Evolutionary conservation across 257 asterid genomes (phyloP).

Genomic region (Cordia subcordata): DNA sequence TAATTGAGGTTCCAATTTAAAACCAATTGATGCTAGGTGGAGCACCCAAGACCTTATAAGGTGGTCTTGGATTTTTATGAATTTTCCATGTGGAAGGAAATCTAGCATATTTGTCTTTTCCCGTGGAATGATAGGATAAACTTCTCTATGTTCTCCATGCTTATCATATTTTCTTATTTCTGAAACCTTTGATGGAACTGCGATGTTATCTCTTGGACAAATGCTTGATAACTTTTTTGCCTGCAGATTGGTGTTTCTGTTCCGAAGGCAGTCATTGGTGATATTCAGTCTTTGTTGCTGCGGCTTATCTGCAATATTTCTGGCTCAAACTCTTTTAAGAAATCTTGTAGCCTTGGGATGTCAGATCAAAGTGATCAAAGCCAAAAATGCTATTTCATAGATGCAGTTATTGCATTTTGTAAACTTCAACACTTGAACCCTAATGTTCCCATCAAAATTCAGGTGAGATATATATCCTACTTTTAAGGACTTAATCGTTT

Average conservation of each 20-base stretch:
- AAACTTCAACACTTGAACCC: conserved; percentile 71
- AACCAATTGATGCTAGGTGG: no score
- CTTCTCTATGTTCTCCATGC: no score
- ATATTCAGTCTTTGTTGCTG: conserved; percentile 69
- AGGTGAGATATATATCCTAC: conserved; percentile 50
- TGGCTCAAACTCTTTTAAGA: conserved; percentile 55
- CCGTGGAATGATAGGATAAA: no score
- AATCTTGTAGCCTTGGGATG: conserved; percentile 44
- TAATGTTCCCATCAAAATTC: conserved; percentile 65
- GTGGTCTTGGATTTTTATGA: no score
- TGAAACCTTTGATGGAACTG: not conserved
- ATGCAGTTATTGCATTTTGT: conserved; percentile 87
- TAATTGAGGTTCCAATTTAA: no score
- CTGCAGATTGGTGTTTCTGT: conserved; percentile 50
- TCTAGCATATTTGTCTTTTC: no score
- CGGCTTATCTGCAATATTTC: conserved; percentile 78
- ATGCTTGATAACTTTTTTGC: conserved; percentile 16
- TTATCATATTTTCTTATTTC: no score
- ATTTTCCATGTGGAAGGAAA: no score
- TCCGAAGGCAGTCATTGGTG: conserved; percentile 54
- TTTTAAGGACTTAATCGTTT: conserved; percentile 12
- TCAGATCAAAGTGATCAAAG: conserved; percentile 55
- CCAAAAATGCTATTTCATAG: conserved; percentile 62
- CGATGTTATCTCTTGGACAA: conserved; percentile 15
- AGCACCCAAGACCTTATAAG: no score